Base-by-base conservation (phyloP, 2,329 filamentous ascomycete genomes). In the Botrytis fabae region DNA sequence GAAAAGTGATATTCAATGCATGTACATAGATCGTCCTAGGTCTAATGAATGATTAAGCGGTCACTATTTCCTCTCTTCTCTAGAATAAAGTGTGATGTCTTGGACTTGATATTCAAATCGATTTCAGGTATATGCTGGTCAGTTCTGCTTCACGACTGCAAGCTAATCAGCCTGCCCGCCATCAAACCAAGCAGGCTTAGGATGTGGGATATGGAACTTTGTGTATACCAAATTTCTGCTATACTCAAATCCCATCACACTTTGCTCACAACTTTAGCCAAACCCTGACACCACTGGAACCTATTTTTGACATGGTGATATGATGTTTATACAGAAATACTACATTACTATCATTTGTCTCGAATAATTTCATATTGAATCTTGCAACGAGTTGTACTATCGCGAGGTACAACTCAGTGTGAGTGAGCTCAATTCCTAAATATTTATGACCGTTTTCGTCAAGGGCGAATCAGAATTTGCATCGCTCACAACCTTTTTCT, bases 391-490 rank as follows among this genome's bases (percentile, higher is more conserved):
- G 42, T 10, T 59, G 32, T 25, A 68, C 68, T 7, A 38, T 54
- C 0, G 73, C 66, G 14, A 76, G 59, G 63, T 71, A 75, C n/a
- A 76, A 32, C 66, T 77, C 73, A 6, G 73, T 72, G 28, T 60
- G 61, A 28, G 75, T 75, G 38, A 76, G 44, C 22, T 77, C 73
- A 38, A 76, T 77, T 4, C 84, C 84, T 7, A 85, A 77, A 69
- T 84, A 85, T 32, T 77, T 79, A 3, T 84, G 77, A 5, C 79
- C 78, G 0, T 83, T 84, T 69, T 82, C 84, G 4, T 80, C 81
- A 75, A 85, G 85, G 0, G 82, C 70, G 32, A 85, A 78, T 72
- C 85, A 81, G 48, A 78, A 80, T 25, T 79, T 80, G 51, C 65
- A 64, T 12, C 64, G 69, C 40, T 73, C 68, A 5, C 48, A 51